Conservation (phyloP, 257 asterid genomes). For the Thymus quinquecostatus region DNA sequence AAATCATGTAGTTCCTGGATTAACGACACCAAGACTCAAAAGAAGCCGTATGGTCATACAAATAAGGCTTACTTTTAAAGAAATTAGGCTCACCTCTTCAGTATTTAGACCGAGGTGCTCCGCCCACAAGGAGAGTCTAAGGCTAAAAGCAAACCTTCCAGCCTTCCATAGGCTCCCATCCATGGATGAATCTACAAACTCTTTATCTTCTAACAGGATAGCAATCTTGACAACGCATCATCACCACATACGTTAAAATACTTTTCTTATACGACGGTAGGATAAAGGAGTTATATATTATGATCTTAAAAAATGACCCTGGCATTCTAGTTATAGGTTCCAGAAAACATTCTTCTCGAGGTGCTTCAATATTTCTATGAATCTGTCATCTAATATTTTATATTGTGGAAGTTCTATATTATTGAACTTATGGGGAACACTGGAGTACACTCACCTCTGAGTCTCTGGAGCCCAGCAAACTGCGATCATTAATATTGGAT, state of each 20-base stretch:
- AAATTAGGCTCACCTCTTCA: conserved; percentile 58
- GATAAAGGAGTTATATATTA: background rate
- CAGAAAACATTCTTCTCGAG: conserved; percentile 1
- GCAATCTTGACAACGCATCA: conserved; percentile 61
- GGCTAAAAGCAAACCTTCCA: conserved; percentile 75
- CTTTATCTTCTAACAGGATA: conserved; percentile 78
- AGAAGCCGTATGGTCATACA: background rate
- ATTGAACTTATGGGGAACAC: conserved; percentile 16
- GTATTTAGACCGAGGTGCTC: conserved; percentile 82
- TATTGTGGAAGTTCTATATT: background rate
- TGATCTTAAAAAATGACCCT: background rate
- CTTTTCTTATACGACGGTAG: background rate
- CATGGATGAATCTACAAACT: conserved; percentile 77
- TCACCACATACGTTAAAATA: background rate
- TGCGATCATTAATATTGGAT: conserved; percentile 92
- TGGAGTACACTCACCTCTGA: conserved; percentile 64
- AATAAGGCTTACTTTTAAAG: background rate
- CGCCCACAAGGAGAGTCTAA: conserved; percentile 84
- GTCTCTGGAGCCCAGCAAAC: conserved; percentile 95
- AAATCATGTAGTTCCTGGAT: too few relatives aligned
- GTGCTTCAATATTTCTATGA: background rate
- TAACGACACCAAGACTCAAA: background rate
- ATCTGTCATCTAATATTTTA: too few relatives aligned
- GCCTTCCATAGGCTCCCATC: conserved; percentile 84
- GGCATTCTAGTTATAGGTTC: background rate